phyloP scores from a whole-genome alignment of 768 basidiomycete genomes.

The Tylopilus plumbeoviolaceoides region DNA sequence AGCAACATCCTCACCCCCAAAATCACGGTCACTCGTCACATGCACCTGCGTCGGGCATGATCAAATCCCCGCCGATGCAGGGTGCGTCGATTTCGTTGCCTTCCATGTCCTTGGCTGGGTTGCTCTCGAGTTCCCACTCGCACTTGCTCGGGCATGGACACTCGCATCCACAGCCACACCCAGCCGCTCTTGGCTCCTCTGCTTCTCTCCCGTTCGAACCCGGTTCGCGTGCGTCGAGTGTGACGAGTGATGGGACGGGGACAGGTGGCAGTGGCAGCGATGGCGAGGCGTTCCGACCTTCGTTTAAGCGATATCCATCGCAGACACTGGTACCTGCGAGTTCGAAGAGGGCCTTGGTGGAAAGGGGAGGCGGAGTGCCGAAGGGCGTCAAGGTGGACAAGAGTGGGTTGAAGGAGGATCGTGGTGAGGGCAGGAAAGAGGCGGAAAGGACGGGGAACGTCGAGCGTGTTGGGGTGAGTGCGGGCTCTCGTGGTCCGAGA shows the following conservation, averaged over 20 bases:
- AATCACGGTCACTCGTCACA: slow-evolving; percentile 2
- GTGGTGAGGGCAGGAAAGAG: not conserved
- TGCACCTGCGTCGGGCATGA: slow-evolving; percentile 1
- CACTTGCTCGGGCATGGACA: not conserved
- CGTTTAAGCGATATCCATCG: slow-evolving; percentile 71
- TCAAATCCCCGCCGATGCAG: slow-evolving; percentile 27
- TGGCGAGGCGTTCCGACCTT: slow-evolving; percentile 43
- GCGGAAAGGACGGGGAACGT: not conserved
- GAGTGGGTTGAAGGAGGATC: not conserved
- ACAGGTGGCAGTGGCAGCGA: slow-evolving; percentile 31
- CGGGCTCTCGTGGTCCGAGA: slow-evolving; percentile 19
- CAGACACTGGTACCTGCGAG: slow-evolving; percentile 64
- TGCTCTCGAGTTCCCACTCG: slow-evolving; percentile 6
- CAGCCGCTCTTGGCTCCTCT: slow-evolving; percentile 5
- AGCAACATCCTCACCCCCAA: slow-evolving; percentile 1
- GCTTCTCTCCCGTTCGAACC: slow-evolving; percentile 19
- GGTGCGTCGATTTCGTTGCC: slow-evolving; percentile 30
- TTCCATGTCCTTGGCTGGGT: slow-evolving; percentile 13
- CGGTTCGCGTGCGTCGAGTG: slow-evolving; percentile 31
- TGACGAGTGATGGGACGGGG: slow-evolving; percentile 29
- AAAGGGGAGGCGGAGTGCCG: slow-evolving; percentile 23
- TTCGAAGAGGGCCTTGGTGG: slow-evolving; percentile 49
- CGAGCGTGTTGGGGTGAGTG: slow-evolving; percentile 2
- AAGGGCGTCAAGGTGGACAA: slow-evolving; percentile 9
- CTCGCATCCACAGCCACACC: slow-evolving; percentile 1